A percentile compares a stretch with the other conserved stretches of the same genome.
Conservation (phyloP, 352 stramenopile genomes). For the Pythium plurisporium region DNA sequence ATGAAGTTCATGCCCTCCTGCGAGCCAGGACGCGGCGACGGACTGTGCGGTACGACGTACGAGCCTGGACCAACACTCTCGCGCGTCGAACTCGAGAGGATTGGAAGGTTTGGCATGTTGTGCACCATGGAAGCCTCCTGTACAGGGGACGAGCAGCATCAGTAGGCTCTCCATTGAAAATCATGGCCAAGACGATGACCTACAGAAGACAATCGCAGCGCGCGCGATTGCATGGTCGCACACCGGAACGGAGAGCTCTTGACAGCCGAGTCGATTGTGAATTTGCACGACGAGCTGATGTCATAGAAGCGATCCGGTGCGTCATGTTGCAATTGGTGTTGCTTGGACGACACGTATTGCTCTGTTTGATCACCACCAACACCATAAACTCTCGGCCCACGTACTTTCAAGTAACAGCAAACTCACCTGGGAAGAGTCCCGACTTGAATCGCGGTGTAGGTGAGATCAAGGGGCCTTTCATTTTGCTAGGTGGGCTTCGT, state of each 20-base stretch:
- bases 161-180: too few species aligned
- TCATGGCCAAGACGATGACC: too few species aligned
- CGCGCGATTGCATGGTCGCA: constrained; percentile 55
- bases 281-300: constrained; percentile 66
- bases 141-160: too few species aligned
- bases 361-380: constrained; percentile 24
- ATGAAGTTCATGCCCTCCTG: constrained; percentile 60
- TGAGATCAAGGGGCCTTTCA: constrained; percentile 47
- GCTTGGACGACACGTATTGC: constrained; percentile 63
- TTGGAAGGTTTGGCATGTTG: constrained; percentile 65
- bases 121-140: constrained; percentile 69
- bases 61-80: constrained; percentile 46
- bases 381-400: neutral
- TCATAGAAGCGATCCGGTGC: constrained; percentile 69
- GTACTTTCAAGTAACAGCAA: neutral
- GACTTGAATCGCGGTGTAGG: constrained; percentile 71
- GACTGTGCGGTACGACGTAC: constrained; percentile 30
- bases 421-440: constrained; percentile 48
- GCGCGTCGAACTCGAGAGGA: constrained; percentile 45
- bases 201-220: constrained; percentile 51
- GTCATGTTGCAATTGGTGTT: constrained; percentile 48
- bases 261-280: constrained; percentile 55
- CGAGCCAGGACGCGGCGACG: constrained; percentile 4
- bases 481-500: constrained; percentile 26
- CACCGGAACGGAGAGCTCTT: constrained; percentile 66